Conservation (phyloP, 305 asterid genomes). For the Fraxinus paxiana region DNA sequence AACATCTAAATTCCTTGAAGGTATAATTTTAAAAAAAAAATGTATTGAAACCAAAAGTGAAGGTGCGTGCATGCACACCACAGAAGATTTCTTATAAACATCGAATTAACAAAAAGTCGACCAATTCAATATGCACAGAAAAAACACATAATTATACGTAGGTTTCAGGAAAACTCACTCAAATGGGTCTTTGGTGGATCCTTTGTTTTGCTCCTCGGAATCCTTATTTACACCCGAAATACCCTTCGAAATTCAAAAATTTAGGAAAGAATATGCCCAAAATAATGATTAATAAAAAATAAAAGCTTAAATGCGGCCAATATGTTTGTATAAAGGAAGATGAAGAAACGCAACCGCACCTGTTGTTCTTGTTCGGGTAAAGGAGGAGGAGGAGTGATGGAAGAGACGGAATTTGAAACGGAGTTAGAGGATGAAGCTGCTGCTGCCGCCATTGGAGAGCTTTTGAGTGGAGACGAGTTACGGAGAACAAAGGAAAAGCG, state of each 20-base stretch:
- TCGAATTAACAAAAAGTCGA: background rate
- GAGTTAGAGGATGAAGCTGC: slow-evolving; percentile 15
- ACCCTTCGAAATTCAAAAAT: slow-evolving; percentile 16
- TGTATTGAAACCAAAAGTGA: background rate
- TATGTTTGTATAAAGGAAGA: background rate
- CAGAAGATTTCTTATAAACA: background rate
- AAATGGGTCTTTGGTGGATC: slow-evolving; percentile 15
- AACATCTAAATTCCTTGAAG: background rate
- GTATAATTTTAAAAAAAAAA: background rate
- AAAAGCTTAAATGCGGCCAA: background rate
- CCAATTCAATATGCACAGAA: background rate
- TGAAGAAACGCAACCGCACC: slow-evolving; percentile 3
- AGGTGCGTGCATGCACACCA: background rate
- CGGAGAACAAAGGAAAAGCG: background rate
- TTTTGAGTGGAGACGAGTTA: background rate
- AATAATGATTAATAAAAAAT: background rate
- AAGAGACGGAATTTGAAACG: background rate
- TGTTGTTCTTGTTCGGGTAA: slow-evolving; percentile 16
- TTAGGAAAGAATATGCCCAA: background rate
- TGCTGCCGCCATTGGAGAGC: slow-evolving; percentile 21
- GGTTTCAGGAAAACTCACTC: slow-evolving; percentile 16
- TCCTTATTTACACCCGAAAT: slow-evolving; percentile 16
- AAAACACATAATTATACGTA: background rate
- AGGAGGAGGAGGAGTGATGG: slow-evolving; percentile 10
- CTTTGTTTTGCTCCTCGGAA: slow-evolving; percentile 22